phyloP scores from a whole-genome alignment of 1,284 basidiomycete genomes.

The Apiotrichum sp. region DNA sequence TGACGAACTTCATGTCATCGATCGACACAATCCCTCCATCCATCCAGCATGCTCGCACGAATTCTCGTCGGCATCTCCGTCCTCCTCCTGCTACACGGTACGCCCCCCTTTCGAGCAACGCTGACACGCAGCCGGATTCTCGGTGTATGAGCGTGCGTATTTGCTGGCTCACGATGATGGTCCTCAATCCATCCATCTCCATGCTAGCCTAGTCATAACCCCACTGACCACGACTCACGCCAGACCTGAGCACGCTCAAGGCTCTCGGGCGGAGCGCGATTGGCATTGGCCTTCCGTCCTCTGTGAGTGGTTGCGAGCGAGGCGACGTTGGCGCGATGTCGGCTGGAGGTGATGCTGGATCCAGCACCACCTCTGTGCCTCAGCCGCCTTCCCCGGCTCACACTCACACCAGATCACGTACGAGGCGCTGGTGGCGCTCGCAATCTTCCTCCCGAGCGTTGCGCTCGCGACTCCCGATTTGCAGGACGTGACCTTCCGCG shows the following conservation, averaged over 20 bases:
- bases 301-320: conserved; percentile 24
- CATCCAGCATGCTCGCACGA: conserved; percentile 6
- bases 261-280: conserved; percentile 31
- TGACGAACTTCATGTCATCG: too few relatives aligned
- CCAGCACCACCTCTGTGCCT: too few relatives aligned
- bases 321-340: too few relatives aligned
- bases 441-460: conserved; percentile 39
- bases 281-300: conserved; percentile 27
- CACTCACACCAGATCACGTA: conserved; percentile 33
- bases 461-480: conserved; percentile 29
- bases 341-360: too few relatives aligned
- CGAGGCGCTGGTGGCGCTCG: conserved; percentile 38
- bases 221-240: not conserved
- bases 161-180: too few relatives aligned
- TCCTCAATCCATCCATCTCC: too few relatives aligned
- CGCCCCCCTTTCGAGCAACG: not conserved
- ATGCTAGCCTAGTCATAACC: too few relatives aligned
- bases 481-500: conserved; percentile 44
- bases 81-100: conserved; percentile 35
- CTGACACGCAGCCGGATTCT: conserved; percentile 39
- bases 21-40: too few relatives aligned
- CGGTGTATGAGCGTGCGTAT: conserved; percentile 44
- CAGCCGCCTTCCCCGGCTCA: not conserved
- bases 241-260: conserved; percentile 45
- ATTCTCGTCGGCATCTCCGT: conserved; percentile 28